Evolutionary conservation across 1,284 basidiomycete species (phyloP).

Genomic region (Sporisorium iseilematis-ciliati): DNA sequence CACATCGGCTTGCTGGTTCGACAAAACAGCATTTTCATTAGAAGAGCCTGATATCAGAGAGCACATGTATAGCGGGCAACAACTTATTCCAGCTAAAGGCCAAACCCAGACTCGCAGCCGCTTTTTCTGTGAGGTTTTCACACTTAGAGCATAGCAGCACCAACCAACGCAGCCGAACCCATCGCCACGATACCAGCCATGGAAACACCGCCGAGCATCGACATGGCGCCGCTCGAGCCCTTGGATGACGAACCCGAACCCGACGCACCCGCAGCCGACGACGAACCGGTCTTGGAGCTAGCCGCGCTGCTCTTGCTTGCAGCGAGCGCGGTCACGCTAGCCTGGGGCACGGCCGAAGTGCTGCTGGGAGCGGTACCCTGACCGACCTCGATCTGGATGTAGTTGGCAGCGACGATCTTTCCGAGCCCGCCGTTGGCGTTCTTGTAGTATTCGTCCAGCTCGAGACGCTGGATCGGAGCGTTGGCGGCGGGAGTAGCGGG

Average conservation of each 20-base stretch:
- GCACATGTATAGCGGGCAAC: background rate
- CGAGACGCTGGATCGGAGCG: conserved; percentile 28
- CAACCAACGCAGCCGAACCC: conserved; percentile 34
- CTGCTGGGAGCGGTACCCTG: conserved; percentile 36
- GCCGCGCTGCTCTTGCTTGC: conserved; percentile 38
- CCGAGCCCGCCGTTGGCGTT: conserved; percentile 52
- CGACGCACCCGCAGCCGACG: conserved; percentile 15
- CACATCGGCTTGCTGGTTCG: background rate
- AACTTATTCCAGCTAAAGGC: background rate
- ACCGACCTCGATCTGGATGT: conserved; percentile 57
- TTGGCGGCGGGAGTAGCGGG: conserved; percentile 40
- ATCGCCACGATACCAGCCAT: conserved; percentile 41
- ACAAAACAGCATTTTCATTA: background rate
- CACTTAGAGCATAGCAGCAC: conserved; percentile 39
- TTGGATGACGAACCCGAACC: conserved; percentile 6
- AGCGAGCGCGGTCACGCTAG: conserved; percentile 43
- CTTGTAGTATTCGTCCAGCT: conserved; percentile 44
- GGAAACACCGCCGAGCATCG: conserved; percentile 20
- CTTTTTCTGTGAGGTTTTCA: background rate
- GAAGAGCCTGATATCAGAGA: no score
- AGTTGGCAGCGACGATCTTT: conserved; percentile 58
- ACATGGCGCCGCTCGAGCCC: conserved; percentile 12
- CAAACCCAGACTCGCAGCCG: background rate
- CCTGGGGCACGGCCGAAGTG: conserved; percentile 36
- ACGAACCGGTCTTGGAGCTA: conserved; percentile 16